A percentile compares a stretch with the other conserved stretches of the same genome.
Conservation (phyloP, 495 filamentous ascomycete genomes). For the Neurospora tetraspora region DNA sequence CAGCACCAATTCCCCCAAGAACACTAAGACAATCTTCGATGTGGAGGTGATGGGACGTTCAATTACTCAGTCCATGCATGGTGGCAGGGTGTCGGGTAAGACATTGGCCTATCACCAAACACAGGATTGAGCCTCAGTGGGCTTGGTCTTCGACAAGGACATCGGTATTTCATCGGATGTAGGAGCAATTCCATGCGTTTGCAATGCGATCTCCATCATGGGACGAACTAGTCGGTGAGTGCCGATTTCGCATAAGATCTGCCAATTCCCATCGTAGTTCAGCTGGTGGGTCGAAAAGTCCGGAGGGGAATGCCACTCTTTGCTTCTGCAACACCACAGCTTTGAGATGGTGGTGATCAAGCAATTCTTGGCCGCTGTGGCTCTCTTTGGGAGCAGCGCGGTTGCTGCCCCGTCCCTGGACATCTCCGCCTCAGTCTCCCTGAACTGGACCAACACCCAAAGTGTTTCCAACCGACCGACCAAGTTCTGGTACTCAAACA, state of each 20-base stretch:
- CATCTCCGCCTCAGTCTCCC: not conserved
- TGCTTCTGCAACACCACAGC: not conserved
- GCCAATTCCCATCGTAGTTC: not conserved
- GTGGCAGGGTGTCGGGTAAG: not conserved
- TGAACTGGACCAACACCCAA: not conserved
- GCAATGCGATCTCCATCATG: not conserved
- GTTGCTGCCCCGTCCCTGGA: not conserved
- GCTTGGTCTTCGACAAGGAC: not conserved
- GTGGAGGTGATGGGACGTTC: not conserved
- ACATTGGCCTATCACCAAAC: not conserved
- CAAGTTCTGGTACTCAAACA: constrained; percentile 26
- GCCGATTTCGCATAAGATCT: not conserved
- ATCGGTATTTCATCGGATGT: not conserved
- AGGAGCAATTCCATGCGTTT: not conserved
- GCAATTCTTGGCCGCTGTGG: not conserved
- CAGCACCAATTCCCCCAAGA: not conserved
- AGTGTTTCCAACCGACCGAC: constrained; percentile 4
- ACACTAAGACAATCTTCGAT: not conserved
- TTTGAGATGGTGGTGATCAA: not conserved
- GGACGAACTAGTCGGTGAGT: not conserved
- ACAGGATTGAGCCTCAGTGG: not conserved
- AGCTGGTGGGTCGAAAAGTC: not conserved
- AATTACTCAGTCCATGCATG: not conserved
- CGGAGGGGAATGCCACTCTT: not conserved
- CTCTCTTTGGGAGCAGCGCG: not conserved